phyloP scores from a whole-genome alignment of 2,329 filamentous ascomycete species.

The Aureobasidium sp. region DNA sequence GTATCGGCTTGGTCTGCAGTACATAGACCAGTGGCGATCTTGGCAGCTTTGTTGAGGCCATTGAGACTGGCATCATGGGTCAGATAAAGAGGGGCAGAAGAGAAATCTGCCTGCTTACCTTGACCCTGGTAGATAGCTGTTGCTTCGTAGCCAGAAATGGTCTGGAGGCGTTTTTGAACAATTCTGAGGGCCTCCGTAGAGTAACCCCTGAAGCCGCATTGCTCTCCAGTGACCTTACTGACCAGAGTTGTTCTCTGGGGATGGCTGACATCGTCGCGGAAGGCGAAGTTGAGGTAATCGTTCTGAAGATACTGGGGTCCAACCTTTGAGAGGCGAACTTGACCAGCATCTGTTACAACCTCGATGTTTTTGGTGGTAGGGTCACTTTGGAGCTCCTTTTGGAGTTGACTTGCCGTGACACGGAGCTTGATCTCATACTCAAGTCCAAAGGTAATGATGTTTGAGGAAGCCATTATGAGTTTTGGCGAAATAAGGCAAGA shows the following conservation, averaged over 20 bases:
- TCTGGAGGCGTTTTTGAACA: background rate
- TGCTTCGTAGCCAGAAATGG: background rate
- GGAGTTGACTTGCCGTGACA: background rate
- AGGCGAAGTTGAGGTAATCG: background rate
- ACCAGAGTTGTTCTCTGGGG: background rate
- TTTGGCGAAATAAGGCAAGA: background rate
- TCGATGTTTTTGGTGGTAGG: background rate
- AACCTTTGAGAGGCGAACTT: background rate
- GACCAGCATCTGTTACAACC: background rate
- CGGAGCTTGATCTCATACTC: slow-evolving; percentile 7
- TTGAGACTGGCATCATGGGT: slow-evolving; percentile 3
- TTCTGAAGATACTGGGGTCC: background rate
- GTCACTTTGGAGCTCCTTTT: background rate
- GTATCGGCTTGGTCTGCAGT: background rate
- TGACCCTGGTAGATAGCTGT: background rate
- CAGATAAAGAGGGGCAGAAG: background rate
- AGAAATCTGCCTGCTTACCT: background rate
- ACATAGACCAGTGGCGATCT: background rate
- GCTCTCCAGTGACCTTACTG: background rate
- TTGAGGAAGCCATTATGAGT: background rate
- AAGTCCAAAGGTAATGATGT: background rate
- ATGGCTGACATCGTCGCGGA: background rate
- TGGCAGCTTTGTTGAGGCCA: background rate
- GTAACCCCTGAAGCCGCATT: background rate
- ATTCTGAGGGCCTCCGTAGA: background rate